A percentile compares a stretch with the other conserved stretches of the same genome.
phyloP scores from a whole-genome alignment of 768 basidiomycete species.

The Suillus ampliporus region DNA sequence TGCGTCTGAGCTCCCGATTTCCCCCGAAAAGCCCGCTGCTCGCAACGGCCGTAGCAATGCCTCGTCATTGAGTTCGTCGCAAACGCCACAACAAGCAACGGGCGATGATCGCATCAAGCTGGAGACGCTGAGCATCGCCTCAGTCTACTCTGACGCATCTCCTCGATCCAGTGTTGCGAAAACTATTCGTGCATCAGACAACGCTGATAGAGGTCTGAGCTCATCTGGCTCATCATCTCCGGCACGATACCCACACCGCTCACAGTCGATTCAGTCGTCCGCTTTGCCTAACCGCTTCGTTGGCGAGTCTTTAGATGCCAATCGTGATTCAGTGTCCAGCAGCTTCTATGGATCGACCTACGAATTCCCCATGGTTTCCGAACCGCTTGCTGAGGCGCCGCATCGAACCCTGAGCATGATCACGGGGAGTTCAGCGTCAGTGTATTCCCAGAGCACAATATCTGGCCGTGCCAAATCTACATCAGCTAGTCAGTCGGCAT shows the following conservation, averaged over 20 bases:
- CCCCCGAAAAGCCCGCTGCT: slow-evolving; percentile 1
- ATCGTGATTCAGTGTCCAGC: slow-evolving; percentile 12
- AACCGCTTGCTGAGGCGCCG: not conserved
- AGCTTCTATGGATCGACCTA: slow-evolving; percentile 3
- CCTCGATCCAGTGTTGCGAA: slow-evolving; percentile 1
- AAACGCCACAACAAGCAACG: slow-evolving; percentile 4
- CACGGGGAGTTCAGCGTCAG: slow-evolving; percentile 9
- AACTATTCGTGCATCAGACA: slow-evolving; percentile 1
- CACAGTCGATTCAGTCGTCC: not conserved
- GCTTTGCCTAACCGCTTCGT: slow-evolving; percentile 12
- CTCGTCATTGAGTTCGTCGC: slow-evolving; percentile 9
- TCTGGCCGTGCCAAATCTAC: not conserved
- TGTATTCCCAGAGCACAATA: slow-evolving; percentile 16
- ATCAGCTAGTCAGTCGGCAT: not conserved
- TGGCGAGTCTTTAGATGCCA: slow-evolving; percentile 2
- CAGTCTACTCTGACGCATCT: slow-evolving; percentile 10
- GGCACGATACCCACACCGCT: not conserved
- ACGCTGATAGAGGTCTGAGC: slow-evolving; percentile 3
- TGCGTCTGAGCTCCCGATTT: slow-evolving; percentile 8
- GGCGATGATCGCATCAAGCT: not conserved
- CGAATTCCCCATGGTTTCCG: not conserved
- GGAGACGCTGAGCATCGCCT: not conserved
- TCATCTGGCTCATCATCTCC: slow-evolving; percentile 6
- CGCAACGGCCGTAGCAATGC: not conserved
- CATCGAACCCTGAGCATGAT: not conserved